Evolutionary conservation across 2,329 filamentous ascomycete species (phyloP).

Genomic region (Drechslera avenae): DNA sequence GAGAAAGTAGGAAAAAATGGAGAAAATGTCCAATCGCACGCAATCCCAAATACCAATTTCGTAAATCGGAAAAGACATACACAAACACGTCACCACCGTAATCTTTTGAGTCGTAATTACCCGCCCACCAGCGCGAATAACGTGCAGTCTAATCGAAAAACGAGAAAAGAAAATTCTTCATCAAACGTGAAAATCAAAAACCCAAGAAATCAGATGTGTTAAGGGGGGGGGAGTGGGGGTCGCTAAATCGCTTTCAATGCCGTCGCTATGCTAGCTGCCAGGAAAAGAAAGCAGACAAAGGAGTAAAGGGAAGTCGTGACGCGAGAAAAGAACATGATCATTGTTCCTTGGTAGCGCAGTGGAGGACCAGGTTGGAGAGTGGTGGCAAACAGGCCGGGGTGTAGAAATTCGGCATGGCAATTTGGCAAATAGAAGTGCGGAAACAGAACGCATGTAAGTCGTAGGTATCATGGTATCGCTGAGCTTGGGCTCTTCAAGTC

Average conservation of each 20-base stretch:
- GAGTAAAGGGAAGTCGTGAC: conserved; percentile 13
- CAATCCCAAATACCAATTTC: conserved; percentile 1
- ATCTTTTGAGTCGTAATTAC: background rate
- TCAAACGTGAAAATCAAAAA: conserved; percentile 7
- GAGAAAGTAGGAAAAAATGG: background rate
- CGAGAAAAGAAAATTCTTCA: too few species aligned
- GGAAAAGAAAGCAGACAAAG: conserved; percentile 27
- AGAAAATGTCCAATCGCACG: background rate
- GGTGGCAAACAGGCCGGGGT: background rate
- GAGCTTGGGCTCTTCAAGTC: conserved; percentile 47
- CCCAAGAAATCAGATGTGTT: conserved; percentile 4
- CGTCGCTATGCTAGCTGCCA: conserved; percentile 43
- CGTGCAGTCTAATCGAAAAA: conserved; percentile 3
- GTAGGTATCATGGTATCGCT: conserved; percentile 38
- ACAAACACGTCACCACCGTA: background rate
- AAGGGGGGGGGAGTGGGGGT: too few species aligned
- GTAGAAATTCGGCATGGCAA: background rate
- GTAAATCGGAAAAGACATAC: background rate
- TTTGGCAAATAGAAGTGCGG: background rate
- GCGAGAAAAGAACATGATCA: background rate
- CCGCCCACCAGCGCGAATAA: conserved; percentile 7
- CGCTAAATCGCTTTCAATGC: conserved; percentile 44
- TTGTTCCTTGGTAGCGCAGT: background rate
- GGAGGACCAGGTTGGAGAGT: background rate
- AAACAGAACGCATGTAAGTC: conserved; percentile 18